Conservation (phyloP, 2,329 filamentous ascomycete genomes). For the Penicillium paneum region DNA sequence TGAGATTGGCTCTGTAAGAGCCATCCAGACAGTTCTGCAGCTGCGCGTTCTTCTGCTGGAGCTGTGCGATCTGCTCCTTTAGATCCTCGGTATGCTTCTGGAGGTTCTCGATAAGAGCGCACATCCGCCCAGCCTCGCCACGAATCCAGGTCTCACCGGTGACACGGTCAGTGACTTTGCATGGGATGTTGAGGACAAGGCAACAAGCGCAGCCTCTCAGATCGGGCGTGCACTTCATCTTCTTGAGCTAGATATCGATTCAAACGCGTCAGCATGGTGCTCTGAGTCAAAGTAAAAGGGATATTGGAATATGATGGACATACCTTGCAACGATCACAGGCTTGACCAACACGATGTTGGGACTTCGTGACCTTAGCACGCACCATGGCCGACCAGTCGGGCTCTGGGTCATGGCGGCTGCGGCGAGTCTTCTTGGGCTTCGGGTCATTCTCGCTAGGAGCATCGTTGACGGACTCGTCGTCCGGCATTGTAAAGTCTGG, state of each 20-base stretch:
- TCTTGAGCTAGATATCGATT: conserved; percentile 15
- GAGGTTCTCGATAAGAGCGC: conserved; percentile 11
- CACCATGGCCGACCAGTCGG: conserved; percentile 22
- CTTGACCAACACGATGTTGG: conserved; percentile 19
- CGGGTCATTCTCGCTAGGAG: conserved; percentile 26
- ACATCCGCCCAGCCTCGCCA: conserved; percentile 18
- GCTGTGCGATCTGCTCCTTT: background rate
- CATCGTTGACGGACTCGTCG: conserved; percentile 25
- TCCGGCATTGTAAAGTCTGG: background rate
- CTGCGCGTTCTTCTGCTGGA: conserved; percentile 2
- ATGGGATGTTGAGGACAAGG: conserved; percentile 7
- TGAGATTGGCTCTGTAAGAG: background rate
- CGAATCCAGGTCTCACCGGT: conserved; percentile 20
- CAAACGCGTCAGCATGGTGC: background rate
- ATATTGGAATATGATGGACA: background rate
- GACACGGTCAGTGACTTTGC: conserved; percentile 25
- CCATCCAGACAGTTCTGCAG: background rate
- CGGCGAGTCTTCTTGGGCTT: conserved; percentile 19
- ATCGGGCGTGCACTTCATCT: conserved; percentile 25
- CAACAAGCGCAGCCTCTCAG: conserved; percentile 20
- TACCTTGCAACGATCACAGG: conserved; percentile 33
- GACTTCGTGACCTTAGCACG: conserved; percentile 15
- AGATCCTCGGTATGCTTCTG: conserved; percentile 2
- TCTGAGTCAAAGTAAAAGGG: too few species aligned
- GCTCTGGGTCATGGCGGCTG: conserved; percentile 21